Evolutionary conservation across 1,284 basidiomycete species (phyloP).

Genomic region (Sporisorium graminicola): DNA sequence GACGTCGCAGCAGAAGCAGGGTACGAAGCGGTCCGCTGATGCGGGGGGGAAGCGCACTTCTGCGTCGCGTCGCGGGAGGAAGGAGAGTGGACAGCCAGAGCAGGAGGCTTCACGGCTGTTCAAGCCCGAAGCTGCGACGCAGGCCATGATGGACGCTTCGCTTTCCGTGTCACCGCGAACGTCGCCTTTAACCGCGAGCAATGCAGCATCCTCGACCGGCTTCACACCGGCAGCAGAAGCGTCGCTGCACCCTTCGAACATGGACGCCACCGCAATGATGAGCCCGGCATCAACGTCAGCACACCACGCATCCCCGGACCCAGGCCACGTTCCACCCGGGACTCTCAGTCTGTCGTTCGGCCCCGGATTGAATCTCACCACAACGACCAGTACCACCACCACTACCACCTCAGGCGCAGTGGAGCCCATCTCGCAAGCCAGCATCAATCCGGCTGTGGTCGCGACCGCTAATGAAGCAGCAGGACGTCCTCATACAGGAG

Average conservation of each 20-base stretch:
- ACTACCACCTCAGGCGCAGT: too few relatives aligned
- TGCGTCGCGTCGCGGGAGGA: background rate
- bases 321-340: conserved; percentile 4
- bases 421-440: too few relatives aligned
- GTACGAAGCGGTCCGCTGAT: conserved; percentile 1
- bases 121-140: background rate
- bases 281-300: background rate
- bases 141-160: background rate
- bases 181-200: background rate
- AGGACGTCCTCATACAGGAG: too few relatives aligned
- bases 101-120: background rate
- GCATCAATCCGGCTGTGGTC: too few relatives aligned
- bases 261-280: background rate
- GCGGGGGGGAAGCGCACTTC: background rate
- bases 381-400: background rate
- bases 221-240: background rate
- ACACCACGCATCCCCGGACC: background rate
- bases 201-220: background rate
- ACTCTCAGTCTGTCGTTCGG: conserved; percentile 16
- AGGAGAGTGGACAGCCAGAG: background rate
- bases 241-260: background rate
- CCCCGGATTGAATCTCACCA: conserved; percentile 6
- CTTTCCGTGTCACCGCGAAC: conserved; percentile 16
- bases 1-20: background rate
- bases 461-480: too few relatives aligned